phyloP scores from a whole-genome alignment of 495 filamentous ascomycete genomes.

The Cercophora scortea region DNA sequence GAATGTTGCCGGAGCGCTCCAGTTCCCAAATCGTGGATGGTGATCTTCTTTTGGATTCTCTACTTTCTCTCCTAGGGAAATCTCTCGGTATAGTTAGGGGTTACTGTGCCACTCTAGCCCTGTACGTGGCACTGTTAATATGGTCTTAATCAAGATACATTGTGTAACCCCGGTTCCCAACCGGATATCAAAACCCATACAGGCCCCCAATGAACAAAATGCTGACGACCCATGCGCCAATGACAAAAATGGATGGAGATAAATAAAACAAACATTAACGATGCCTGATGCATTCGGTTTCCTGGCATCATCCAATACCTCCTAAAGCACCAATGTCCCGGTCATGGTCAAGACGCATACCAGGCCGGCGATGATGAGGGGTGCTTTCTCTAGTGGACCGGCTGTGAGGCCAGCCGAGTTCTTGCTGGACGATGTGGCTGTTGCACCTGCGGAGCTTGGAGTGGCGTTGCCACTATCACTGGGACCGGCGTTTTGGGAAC shows the following conservation, averaged over 20 bases:
- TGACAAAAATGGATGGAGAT: background rate
- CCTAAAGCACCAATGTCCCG: constrained; percentile 48
- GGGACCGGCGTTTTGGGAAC: constrained; percentile 61
- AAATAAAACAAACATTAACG: background rate
- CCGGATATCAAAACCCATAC: too few relatives aligned
- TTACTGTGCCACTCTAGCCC: too few relatives aligned
- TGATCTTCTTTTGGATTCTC: too few relatives aligned
- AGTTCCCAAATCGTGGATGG: too few relatives aligned
- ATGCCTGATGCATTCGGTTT: background rate
- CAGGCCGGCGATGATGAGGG: constrained; percentile 46
- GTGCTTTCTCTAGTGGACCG: constrained; percentile 42
- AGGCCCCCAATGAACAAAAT: too few relatives aligned
- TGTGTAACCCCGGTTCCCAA: too few relatives aligned
- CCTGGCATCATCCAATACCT: background rate
- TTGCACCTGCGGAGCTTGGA: constrained; percentile 52
- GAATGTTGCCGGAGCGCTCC: too few relatives aligned
- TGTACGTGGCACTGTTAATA: too few relatives aligned
- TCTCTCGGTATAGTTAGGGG: too few relatives aligned
- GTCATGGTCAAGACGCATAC: constrained; percentile 53
- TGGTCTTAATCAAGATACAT: too few relatives aligned
- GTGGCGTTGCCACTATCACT: constrained; percentile 53
- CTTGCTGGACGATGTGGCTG: constrained; percentile 21
- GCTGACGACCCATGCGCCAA: too few relatives aligned
- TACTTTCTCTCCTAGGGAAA: too few relatives aligned
- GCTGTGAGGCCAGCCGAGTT: constrained; percentile 31